Conservation (phyloP, 768 basidiomycete genomes). For the Auricularia sp. region DNA sequence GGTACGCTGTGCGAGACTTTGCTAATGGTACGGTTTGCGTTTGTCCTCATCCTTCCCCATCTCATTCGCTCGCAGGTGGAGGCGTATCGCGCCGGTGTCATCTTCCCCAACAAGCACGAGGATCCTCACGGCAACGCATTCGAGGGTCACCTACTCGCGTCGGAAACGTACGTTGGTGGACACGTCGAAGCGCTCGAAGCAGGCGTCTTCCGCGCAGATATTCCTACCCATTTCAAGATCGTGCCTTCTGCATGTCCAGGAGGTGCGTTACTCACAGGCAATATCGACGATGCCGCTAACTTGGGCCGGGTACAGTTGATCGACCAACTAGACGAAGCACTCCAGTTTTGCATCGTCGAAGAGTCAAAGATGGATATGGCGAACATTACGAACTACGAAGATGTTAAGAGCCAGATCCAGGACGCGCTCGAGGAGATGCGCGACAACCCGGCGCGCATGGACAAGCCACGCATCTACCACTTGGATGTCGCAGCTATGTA, state of each 20-base stretch:
- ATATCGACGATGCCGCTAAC: background rate
- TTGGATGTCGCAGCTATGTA: constrained; percentile 99
- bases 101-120: constrained; percentile 97
- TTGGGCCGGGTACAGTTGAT: constrained; percentile 51
- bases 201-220: constrained; percentile 95
- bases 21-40: constrained; percentile 64
- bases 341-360: constrained; percentile 78
- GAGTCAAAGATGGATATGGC: constrained; percentile 75
- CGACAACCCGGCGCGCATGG: constrained; percentile 78
- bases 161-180: constrained; percentile 97
- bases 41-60: background rate
- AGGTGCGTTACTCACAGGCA: constrained; percentile 35
- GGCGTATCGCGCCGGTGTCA: constrained; percentile 81
- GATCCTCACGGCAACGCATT: constrained; percentile 87
- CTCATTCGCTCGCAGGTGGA: constrained; percentile 56
- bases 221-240: constrained; percentile 89
- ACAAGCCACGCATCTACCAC: constrained; percentile 96
- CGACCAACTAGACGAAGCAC: constrained; percentile 84
- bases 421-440: constrained; percentile 77
- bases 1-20: constrained; percentile 96
- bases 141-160: constrained; percentile 91
- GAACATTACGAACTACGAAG: constrained; percentile 87
- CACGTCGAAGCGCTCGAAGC: constrained; percentile 98
- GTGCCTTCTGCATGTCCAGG: constrained; percentile 76
- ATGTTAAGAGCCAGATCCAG: constrained; percentile 74